Percentiles rank a stretch among this genome's conserved stretches.
Evolutionary conservation across 2,329 filamentous ascomycete genomes (phyloP).

Genomic region (Botrytis pseudocinerea): DNA sequence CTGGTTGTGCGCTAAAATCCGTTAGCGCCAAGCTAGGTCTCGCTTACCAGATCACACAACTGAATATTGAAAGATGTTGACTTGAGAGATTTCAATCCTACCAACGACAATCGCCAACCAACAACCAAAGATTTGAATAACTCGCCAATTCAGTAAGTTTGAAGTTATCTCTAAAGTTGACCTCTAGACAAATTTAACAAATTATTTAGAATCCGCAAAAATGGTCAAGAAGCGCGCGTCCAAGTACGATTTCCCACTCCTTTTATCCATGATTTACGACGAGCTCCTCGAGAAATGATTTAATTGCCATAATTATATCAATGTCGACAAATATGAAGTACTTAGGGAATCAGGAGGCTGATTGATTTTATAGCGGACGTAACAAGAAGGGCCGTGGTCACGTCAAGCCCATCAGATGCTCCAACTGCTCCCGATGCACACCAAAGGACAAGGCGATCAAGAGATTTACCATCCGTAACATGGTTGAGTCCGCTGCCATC

Average conservation of each 20-base stretch:
- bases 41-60: constrained; percentile 25
- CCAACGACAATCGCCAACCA: constrained; percentile 25
- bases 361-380: constrained; percentile 67
- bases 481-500: constrained; percentile 99
- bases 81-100: constrained; percentile 7
- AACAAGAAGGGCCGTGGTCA: constrained; percentile 99
- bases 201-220: constrained; percentile 55
- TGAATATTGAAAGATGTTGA: constrained; percentile 17
- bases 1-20: constrained; percentile 19
- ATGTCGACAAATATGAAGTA: neutral
- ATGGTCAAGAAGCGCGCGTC: constrained; percentile 74
- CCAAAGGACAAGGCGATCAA: constrained; percentile 99
- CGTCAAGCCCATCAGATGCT: constrained; percentile 98
- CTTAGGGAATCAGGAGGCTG: neutral
- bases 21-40: constrained; percentile 20
- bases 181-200: constrained; percentile 8
- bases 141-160: constrained; percentile 31
- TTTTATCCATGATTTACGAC: neutral
- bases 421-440: constrained; percentile 72
- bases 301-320: neutral
- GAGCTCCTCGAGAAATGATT: constrained; percentile 24
- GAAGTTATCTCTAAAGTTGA: neutral
- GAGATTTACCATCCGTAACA: constrained; percentile 99
- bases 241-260: constrained; percentile 51
- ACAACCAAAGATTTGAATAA: constrained; percentile 29